These are phyloP conservation scores for Globisporangium okanoganense DNA, from an alignment of 352 stramenopile species.

Conservation along the genomic window DNA sequence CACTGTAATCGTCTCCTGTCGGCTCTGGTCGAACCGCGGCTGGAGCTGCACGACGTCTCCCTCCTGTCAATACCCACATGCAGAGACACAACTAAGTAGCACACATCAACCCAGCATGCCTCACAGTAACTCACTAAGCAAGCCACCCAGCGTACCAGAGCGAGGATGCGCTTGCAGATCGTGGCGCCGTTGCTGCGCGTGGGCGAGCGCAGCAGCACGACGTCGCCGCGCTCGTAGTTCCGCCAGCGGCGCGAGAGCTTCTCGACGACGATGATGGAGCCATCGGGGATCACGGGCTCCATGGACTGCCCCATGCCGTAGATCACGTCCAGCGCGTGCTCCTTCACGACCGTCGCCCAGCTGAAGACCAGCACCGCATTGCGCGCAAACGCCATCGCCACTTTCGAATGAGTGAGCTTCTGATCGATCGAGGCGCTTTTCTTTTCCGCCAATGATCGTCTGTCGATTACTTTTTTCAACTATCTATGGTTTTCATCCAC, in stretches of 20 bases:
- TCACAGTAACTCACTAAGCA: too few species aligned
- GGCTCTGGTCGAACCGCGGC: constrained; percentile 56
- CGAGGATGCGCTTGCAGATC: constrained; percentile 87
- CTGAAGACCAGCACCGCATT: constrained; percentile 54
- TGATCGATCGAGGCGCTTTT: background rate
- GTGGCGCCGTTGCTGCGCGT: constrained; percentile 66
- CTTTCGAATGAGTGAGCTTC: background rate
- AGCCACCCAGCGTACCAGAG: constrained; percentile 53
- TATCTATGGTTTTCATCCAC: too few species aligned
- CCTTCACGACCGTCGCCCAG: constrained; percentile 61
- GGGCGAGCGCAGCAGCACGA: constrained; percentile 81
- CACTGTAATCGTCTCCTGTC: constrained; percentile 61
- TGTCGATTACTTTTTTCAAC: too few species aligned
- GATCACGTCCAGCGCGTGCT: constrained; percentile 71
- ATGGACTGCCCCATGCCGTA: constrained; percentile 87
- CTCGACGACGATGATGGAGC: constrained; percentile 83
- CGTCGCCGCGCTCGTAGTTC: constrained; percentile 60
- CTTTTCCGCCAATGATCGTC: background rate
- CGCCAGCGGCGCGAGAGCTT: constrained; percentile 66
- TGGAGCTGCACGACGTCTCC: constrained; percentile 79
- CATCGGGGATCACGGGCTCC: constrained; percentile 71
- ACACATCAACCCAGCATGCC: too few species aligned
- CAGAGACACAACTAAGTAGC: background rate
- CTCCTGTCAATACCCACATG: constrained; percentile 36
- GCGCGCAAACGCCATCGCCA: constrained; percentile 21